These are phyloP conservation scores for Agarophyton chilense DNA, from an alignment of 23 red algal species.

Conservation along the genomic window DNA sequence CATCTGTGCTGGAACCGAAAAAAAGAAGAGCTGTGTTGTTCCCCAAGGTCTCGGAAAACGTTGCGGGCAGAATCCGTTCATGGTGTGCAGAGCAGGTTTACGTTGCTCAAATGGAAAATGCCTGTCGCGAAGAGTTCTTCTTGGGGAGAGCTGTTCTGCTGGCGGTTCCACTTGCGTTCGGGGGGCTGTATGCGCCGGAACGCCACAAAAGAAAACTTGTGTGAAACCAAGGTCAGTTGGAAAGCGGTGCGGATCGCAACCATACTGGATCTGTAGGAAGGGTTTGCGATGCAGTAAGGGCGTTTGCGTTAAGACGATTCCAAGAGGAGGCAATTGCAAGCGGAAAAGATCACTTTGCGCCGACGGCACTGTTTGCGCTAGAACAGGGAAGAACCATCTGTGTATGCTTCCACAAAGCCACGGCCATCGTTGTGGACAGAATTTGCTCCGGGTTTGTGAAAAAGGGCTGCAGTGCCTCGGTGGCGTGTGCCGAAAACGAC, in stretches of 20 bases:
- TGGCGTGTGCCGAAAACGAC: neutral
- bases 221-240: neutral
- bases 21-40: constrained; percentile 12
- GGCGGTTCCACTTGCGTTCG: no score
- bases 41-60: neutral
- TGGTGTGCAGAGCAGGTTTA: constrained; percentile 21
- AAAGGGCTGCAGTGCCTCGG: neutral
- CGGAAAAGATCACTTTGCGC: neutral
- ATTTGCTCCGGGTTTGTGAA: neutral
- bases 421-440: neutral
- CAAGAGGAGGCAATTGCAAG: neutral
- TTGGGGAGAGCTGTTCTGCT: neutral
- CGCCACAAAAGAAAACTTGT: neutral
- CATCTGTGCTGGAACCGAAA: neutral
- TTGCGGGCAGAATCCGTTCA: neutral
- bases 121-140: neutral
- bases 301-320: neutral
- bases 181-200: neutral
- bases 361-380: neutral
- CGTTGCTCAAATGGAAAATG: neutral
- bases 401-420: neutral
- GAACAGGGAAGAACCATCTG: neutral
- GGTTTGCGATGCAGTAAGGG: neutral
- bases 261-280: neutral
- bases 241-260: neutral